Base-by-base conservation (phyloP, 768 basidiomycete genomes). In the Trametes cubensis region DNA sequence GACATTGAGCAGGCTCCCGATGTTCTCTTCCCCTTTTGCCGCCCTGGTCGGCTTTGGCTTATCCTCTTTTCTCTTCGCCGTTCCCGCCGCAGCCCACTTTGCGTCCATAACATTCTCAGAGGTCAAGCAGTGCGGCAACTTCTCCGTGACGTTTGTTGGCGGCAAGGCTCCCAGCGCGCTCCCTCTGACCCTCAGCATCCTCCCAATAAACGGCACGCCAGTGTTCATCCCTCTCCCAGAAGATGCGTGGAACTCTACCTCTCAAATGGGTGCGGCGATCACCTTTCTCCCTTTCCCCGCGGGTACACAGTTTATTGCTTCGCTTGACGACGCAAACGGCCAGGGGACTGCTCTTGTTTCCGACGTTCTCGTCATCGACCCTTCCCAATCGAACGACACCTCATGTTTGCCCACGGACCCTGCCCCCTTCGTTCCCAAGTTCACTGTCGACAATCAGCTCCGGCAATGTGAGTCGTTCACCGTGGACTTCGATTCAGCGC, bases 131-230 rank as follows among this genome's bases (percentile, higher is more conserved):
- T 87, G 86, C 73, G 79, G 77, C 62, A 77, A 78, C 17, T 79
- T 85, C 59, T 72, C 71, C 39, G 72, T 86, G 49, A 69, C 73
- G 26, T 82, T 86, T 64, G 65, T 68, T 20, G 81, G 81, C n/a
- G 74, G 77, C 52, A 67, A 70, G 54, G 65, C 72, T 34, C 74
- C 73, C 53, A 53, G 71, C 13, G 67, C 74, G 14, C 70, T 77
- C 54, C 83, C 82, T 23, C 74, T 78, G 55, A 74, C 76, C 18
- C 75, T 87, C 58, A 80, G 79, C 39, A 70, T 89, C 68, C 64
- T 87, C 62, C 85, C 86, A 52, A 73, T 85, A 66, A 79, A 80
- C 64, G 78, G 77, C n/a, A 75, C 76, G 0, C 82, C 83, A 1
- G 70, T 84, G 46, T 74, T 74, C 44, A 77, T 87, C 55, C 74